These are phyloP conservation scores for Funneliformis geosporum DNA, from an alignment of 192 early-diverging fungal genomes.

Conservation along the genomic window DNA sequence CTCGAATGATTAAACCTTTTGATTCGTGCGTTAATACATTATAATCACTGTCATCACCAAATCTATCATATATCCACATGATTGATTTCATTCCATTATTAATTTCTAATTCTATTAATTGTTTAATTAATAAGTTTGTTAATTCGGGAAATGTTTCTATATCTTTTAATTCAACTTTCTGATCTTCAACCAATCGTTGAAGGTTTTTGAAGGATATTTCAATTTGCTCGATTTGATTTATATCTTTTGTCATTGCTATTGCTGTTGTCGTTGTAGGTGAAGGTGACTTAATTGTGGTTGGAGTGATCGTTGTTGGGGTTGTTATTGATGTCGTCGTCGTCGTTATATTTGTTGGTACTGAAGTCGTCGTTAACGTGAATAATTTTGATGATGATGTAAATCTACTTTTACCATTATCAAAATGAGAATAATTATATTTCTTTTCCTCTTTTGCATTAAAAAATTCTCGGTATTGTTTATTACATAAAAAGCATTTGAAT, in stretches of 20 bases:
- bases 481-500: background rate
- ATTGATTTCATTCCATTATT: background rate
- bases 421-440: no score
- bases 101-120: background rate
- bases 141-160: background rate
- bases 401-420: no score
- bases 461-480: no score
- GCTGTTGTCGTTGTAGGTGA: no score
- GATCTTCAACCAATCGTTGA: background rate
- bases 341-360: background rate
- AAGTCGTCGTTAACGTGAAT: background rate
- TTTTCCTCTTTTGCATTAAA: no score
- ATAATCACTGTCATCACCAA: background rate
- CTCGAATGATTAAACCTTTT: background rate
- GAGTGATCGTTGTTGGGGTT: background rate
- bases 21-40: background rate
- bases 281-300: no score
- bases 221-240: background rate
- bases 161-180: background rate
- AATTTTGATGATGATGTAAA: background rate
- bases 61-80: background rate
- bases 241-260: background rate
- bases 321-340: background rate
- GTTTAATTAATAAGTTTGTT: background rate
- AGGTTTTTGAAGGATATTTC: background rate